These are phyloP conservation scores for Phaeoacremonium minimum DNA, from an alignment of 2,329 filamentous ascomycete genomes.

Conservation along the genomic window DNA sequence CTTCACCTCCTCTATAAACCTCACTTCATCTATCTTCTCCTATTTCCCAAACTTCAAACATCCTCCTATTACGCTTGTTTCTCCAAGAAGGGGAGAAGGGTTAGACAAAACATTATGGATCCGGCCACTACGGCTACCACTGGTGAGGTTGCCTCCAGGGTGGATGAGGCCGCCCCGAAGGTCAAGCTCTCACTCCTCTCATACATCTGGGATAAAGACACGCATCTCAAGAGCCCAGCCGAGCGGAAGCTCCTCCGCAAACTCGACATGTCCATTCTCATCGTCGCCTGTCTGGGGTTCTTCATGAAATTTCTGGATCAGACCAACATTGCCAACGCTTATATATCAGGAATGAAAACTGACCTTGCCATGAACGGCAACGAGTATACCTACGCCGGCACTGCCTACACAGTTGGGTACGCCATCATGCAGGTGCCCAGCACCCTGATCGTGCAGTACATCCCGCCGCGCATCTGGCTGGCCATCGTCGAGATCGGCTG, in stretches of 20 bases:
- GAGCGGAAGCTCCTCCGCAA: slow-evolving; percentile 18
- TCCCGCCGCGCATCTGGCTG: slow-evolving; percentile 22
- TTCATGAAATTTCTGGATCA: slow-evolving; percentile 22
- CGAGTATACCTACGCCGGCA: slow-evolving; percentile 17
- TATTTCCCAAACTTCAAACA: too few relatives aligned
- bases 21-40: too few relatives aligned
- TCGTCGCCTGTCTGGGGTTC: slow-evolving; percentile 14
- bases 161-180: too few relatives aligned
- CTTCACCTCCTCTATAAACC: too few relatives aligned
- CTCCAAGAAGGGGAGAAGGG: too few relatives aligned
- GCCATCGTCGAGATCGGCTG: slow-evolving; percentile 22
- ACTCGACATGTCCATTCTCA: slow-evolving; percentile 17
- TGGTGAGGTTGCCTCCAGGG: too few relatives aligned
- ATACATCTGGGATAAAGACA: slow-evolving; percentile 21
- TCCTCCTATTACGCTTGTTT: too few relatives aligned
- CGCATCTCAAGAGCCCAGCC: slow-evolving; percentile 18
- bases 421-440: slow-evolving; percentile 23
- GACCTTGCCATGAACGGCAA: slow-evolving; percentile 15
- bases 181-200: slow-evolving; percentile 14
- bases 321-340: slow-evolving; percentile 16
- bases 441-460: slow-evolving; percentile 21
- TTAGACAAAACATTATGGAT: too few relatives aligned
- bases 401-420: slow-evolving; percentile 17
- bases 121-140: too few relatives aligned
- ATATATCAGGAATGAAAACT: slow-evolving; percentile 17